A percentile compares a stretch with the other conserved stretches of the same genome.
phyloP scores from a whole-genome alignment of 73 alveolate genomes.

The Tetrahymena borealis region DNA sequence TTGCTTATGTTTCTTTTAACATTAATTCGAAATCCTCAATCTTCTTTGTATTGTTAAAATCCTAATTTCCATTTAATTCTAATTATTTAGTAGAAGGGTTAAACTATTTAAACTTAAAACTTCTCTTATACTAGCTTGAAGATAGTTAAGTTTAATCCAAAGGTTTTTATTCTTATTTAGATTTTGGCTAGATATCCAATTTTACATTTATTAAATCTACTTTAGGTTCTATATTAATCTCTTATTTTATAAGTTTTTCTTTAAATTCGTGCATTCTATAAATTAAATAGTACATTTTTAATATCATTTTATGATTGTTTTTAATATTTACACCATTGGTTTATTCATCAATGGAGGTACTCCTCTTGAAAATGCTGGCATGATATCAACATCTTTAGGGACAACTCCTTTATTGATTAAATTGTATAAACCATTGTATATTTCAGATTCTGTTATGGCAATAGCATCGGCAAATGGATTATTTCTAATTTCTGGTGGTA shows the following conservation, averaged over 20 bases:
- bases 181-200: neutral
- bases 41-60: neutral
- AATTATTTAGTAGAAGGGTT: neutral
- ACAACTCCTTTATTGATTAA: conserved; percentile 72
- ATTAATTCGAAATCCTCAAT: neutral
- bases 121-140: neutral
- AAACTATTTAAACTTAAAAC: neutral
- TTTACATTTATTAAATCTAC: neutral
- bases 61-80: conserved; percentile 10
- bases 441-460: conserved; percentile 77
- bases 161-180: neutral
- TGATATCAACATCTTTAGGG: conserved; percentile 83
- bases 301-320: neutral
- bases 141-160: neutral
- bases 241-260: neutral
- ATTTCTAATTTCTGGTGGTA: conserved; percentile 63
- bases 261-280: neutral
- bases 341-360: conserved; percentile 76
- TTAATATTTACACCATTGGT: neutral
- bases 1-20: conserved; percentile 23
- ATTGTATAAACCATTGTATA: conserved; percentile 76
- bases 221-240: neutral
- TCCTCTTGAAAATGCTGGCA: conserved; percentile 85
- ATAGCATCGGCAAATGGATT: conserved; percentile 74
- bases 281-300: neutral